These are phyloP conservation scores for Falciphora oryzae DNA, from an alignment of 2,329 filamentous ascomycete genomes.

Conservation along the genomic window DNA sequence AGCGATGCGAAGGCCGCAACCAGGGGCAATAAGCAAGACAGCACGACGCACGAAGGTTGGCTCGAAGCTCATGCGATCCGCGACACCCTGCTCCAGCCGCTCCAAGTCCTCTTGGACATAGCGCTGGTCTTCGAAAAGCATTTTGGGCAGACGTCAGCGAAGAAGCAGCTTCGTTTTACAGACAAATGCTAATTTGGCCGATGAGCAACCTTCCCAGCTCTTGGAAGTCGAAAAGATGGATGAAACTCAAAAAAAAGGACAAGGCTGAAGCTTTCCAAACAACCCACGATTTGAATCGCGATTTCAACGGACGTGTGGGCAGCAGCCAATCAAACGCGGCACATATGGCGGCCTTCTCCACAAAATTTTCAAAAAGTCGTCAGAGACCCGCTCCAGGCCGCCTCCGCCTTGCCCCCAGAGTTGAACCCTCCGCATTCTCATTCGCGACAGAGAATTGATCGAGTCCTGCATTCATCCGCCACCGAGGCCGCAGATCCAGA, in stretches of 20 bases:
- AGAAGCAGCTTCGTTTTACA: background rate
- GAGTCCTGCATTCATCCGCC: background rate
- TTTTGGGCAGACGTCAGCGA: slow-evolving; percentile 24
- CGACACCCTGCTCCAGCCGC: slow-evolving; percentile 87
- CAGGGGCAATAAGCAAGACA: background rate
- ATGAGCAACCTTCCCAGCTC: background rate
- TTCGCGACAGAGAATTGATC: background rate
- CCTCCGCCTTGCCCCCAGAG: background rate
- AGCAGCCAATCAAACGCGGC: background rate
- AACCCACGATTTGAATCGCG: background rate
- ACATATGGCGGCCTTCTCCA: background rate
- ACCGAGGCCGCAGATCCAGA: background rate
- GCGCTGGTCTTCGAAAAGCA: slow-evolving; percentile 91
- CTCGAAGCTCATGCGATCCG: slow-evolving; percentile 82
- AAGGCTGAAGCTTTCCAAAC: background rate
- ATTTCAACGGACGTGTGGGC: background rate
- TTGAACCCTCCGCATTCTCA: background rate
- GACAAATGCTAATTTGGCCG: background rate
- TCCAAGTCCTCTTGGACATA: slow-evolving; percentile 95
- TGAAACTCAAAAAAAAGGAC: background rate
- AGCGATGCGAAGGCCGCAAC: background rate
- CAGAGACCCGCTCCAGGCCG: background rate
- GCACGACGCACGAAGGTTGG: slow-evolving; percentile 69
- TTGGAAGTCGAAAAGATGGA: background rate
- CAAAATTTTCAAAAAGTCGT: background rate